Base-by-base conservation (phyloP, 345 rosid genomes). In the Eucalyptus regnans region DNA sequence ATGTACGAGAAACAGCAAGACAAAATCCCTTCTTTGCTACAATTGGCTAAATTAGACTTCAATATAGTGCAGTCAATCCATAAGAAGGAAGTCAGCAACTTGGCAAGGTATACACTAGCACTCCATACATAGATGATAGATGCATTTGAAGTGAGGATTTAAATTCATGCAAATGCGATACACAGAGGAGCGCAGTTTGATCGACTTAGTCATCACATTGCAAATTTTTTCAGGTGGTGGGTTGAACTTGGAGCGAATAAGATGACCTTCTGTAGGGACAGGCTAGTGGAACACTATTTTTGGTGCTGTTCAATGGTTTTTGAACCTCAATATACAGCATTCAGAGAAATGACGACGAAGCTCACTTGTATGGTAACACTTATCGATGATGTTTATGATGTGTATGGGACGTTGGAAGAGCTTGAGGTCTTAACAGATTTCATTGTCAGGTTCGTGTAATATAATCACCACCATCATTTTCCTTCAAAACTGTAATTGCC, bases 11-110 rank as follows among this genome's bases (percentile, higher is more conserved):
- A 56, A 49, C 87, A 86, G n/a, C 48, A 12, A 15, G 43, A 58
- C 54, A 25, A 11, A 66, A 62, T 43, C 51, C 89, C 86, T 9
- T 49, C 50, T 71, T 83, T 89, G 76, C 90, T 90, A 12, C 41
- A 27, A 29, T 86, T 90, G 25, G 91, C 91, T 37, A 90, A 90
- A 66, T 52, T 88, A 80, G 91, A 87, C n/a, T 87, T 13, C 83
- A 90, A 90, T 56, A 27, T 56, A 56, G 84, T 90, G 43, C 90
- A 90, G 8, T 48, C 86, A 20, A 46, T 41, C 58, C 83, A 88
- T 46, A 66, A 58, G 86, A 46, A 80, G 7, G 91, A 90, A 31
- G 76, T 86, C 29, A 62, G 85, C 43, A 29, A 88, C 7, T 25
- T 90, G 49, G 62, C 89, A 48, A 89, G 90, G 92, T 90, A 83